These are phyloP conservation scores for Cercospora sp. DNA, from an alignment of 2,329 filamentous ascomycete genomes.

Conservation along the genomic window DNA sequence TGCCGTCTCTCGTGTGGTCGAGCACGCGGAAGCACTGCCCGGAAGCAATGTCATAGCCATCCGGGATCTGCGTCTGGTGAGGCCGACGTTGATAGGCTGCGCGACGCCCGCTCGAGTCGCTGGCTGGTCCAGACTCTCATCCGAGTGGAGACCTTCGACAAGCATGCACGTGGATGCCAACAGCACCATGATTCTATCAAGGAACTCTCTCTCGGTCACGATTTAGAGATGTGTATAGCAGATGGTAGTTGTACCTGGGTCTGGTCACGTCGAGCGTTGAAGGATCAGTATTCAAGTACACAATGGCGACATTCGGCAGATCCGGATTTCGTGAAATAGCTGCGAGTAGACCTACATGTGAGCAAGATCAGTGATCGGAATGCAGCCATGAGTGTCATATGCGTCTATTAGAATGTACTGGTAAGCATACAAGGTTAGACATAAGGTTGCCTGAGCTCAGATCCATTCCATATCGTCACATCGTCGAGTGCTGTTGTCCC, in stretches of 20 bases:
- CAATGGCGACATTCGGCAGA: background rate
- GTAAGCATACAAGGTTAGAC: background rate
- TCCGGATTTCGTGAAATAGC: no score
- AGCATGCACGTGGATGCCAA: slow-evolving; percentile 3
- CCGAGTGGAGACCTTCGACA: background rate
- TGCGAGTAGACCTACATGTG: background rate
- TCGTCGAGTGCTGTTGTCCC: slow-evolving; percentile 1
- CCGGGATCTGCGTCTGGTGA: slow-evolving; percentile 1
- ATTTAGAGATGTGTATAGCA: no score
- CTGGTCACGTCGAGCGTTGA: no score
- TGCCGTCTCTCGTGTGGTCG: slow-evolving; percentile 10
- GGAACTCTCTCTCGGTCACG: background rate
- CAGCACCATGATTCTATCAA: background rate
- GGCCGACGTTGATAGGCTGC: slow-evolving; percentile 1
- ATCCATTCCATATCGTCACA: background rate
- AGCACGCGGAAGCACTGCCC: slow-evolving; percentile 13
- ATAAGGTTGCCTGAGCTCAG: background rate
- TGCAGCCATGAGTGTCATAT: background rate
- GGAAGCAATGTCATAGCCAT: slow-evolving; percentile 5
- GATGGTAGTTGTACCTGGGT: no score
- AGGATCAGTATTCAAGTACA: background rate
- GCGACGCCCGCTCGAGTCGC: slow-evolving; percentile 9
- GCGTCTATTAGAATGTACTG: background rate
- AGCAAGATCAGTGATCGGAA: background rate
- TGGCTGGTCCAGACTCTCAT: background rate